Conservation (phyloP, 164 flowering plant genomes). For the Berberis thunbergii region DNA sequence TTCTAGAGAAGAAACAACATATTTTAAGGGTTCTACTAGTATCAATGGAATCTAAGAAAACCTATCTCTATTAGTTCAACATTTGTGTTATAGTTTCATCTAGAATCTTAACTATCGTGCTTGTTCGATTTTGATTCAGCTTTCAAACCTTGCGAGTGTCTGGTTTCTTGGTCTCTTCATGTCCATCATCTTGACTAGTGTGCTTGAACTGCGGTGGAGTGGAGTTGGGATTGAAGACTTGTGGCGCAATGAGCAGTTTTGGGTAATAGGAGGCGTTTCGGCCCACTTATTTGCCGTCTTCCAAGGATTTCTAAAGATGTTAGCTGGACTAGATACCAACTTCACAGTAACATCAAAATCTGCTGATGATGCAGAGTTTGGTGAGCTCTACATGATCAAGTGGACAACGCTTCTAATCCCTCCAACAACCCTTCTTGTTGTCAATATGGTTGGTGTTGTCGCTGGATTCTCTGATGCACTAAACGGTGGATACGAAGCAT, state of each 20-base stretch:
- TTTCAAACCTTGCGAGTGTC: conserved; percentile 74
- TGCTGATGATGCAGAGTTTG: conserved; percentile 76
- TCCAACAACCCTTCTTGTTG: conserved; percentile 78
- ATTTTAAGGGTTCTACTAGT: too few species aligned
- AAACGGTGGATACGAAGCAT: conserved; percentile 82
- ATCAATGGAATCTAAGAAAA: too few species aligned
- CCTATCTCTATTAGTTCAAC: too few species aligned
- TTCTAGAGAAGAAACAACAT: too few species aligned
- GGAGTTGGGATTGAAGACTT: conserved; percentile 82
- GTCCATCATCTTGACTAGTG: conserved; percentile 83
- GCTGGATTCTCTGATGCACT: conserved; percentile 94
- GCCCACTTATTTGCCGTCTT: conserved; percentile 97
- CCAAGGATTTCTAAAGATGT: conserved; percentile 88
- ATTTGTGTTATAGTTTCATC: too few species aligned
- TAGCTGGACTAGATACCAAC: conserved; percentile 89
- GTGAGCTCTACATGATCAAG: conserved; percentile 76
- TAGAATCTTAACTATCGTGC: background rate
- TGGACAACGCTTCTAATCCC: conserved; percentile 95
- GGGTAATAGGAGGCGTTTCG: conserved; percentile 99
- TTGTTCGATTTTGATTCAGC: conserved; percentile 34
- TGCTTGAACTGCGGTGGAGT: conserved; percentile 93
- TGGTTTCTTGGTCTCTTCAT: conserved; percentile 84
- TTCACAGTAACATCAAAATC: conserved; percentile 90
- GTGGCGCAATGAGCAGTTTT: conserved; percentile 97
- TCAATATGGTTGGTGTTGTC: conserved; percentile 85